Percentiles rank a stretch among this genome's conserved stretches.
phyloP scores from a whole-genome alignment of 2,329 filamentous ascomycete species.

The Xylariaceae sp. region DNA sequence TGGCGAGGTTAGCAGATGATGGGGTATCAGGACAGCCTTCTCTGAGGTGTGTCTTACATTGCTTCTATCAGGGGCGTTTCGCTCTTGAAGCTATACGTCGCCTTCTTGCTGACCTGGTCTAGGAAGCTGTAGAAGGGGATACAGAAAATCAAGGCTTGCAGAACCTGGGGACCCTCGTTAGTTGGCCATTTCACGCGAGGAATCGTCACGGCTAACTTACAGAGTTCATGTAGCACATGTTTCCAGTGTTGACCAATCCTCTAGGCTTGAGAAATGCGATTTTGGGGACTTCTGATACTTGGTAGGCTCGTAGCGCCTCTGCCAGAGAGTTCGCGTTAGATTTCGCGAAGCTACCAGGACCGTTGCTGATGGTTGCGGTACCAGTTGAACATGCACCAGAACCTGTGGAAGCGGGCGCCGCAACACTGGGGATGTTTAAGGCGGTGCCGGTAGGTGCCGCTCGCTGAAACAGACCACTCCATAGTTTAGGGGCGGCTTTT shows the following conservation, averaged over 20 bases:
- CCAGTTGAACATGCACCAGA: constrained; percentile 25
- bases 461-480: constrained; percentile 36
- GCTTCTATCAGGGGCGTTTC: constrained; percentile 91
- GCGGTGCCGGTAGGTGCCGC: constrained; percentile 21
- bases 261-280: constrained; percentile 84
- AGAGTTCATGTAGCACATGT: constrained; percentile 99
- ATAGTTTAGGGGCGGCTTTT: constrained; percentile 37
- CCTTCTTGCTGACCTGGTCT: constrained; percentile 77
- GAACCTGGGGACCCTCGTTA: constrained; percentile 55
- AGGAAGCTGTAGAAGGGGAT: constrained; percentile 92
- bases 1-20: constrained; percentile 1
- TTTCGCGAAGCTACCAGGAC: constrained; percentile 38
- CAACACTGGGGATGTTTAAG: constrained; percentile 26
- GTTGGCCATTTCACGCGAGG: background rate
- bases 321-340: constrained; percentile 36
- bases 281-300: constrained; percentile 58
- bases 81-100: constrained; percentile 87
- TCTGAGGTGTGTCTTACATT: constrained; percentile 58
- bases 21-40: background rate
- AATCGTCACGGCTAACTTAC: constrained; percentile 49
- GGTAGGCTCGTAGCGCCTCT: constrained; percentile 71
- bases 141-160: constrained; percentile 93
- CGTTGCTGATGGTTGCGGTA: constrained; percentile 23
- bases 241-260: constrained; percentile 92
- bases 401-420: constrained; percentile 20